A percentile compares a stretch with the other conserved stretches of the same genome.
phyloP scores from a whole-genome alignment of 257 asterid genomes.

The Scutellaria baicalensis region DNA sequence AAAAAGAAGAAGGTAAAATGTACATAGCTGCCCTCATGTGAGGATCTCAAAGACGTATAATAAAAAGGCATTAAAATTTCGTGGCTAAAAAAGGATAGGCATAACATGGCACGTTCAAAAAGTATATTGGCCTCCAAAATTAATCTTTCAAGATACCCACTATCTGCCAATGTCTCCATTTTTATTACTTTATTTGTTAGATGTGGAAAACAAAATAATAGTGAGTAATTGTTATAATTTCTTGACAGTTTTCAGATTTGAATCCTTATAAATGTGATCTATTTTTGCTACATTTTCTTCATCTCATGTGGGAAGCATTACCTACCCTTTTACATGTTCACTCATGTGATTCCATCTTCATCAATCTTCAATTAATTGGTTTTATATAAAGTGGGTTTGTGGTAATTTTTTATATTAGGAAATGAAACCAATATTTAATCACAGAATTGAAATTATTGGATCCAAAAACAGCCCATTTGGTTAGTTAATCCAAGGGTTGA shows the following conservation, averaged over 20 bases:
- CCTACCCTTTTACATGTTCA: slow-evolving; percentile 15
- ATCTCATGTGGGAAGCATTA: slow-evolving; percentile 25
- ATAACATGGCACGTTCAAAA: slow-evolving; percentile 51
- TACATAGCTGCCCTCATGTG: slow-evolving; percentile 26
- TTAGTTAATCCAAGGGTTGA: no score
- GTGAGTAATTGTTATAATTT: neutral
- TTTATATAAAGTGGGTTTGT: neutral
- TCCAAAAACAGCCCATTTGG: no score
- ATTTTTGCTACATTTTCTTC: neutral
- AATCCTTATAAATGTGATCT: slow-evolving; percentile 5
- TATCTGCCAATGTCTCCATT: slow-evolving; percentile 8
- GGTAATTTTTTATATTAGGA: no score
- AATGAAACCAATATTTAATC: no score
- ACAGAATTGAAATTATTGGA: no score
- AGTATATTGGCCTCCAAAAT: neutral
- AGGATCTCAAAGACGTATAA: slow-evolving; percentile 22
- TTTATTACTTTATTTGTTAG: neutral
- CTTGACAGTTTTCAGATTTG: neutral
- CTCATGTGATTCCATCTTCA: slow-evolving; percentile 29
- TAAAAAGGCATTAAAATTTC: neutral
- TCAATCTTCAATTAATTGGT: neutral
- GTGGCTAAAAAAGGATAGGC: slow-evolving; percentile 24
- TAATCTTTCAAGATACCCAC: slow-evolving; percentile 8
- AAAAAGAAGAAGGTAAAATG: neutral
- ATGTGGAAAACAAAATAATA: no score